A percentile compares a stretch with the other conserved stretches of the same genome.
These are phyloP conservation scores for Camelina hispida DNA, from an alignment of 345 rosid species.

Conservation along the genomic window DNA sequence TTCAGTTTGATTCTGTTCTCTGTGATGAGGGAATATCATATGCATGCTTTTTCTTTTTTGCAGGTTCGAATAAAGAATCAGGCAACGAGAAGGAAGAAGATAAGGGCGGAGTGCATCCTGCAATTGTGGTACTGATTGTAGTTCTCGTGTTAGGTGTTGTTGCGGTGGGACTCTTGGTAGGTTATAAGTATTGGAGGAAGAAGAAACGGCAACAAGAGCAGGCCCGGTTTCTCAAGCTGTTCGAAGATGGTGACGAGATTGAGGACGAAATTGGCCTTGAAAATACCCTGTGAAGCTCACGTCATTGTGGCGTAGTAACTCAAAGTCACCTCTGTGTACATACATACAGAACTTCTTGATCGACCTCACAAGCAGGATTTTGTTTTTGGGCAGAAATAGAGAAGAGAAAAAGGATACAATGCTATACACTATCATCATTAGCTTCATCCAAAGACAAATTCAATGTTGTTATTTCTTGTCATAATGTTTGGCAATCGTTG, in stretches of 20 bases:
- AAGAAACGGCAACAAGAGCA: slow-evolving; percentile 85
- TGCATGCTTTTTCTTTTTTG: not conserved
- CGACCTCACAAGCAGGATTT: not conserved
- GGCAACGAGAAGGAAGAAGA: slow-evolving; percentile 30
- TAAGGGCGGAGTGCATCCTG: slow-evolving; percentile 50
- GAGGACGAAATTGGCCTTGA: slow-evolving; percentile 84
- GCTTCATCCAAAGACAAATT: not conserved
- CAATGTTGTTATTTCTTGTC: not conserved
- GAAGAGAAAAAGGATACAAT: slow-evolving; percentile 15
- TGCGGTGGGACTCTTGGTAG: slow-evolving; percentile 47
- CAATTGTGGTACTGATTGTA: slow-evolving; percentile 52
- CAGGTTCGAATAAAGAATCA: slow-evolving; percentile 48
- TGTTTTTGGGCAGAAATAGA: slow-evolving; percentile 25
- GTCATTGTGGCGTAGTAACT: not conserved
- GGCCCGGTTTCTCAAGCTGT: slow-evolving; percentile 82
- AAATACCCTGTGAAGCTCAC: slow-evolving; percentile 37
- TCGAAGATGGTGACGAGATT: slow-evolving; percentile 87
- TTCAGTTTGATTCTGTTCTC: not conserved
- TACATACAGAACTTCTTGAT: slow-evolving; percentile 23
- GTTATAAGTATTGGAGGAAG: slow-evolving; percentile 67
- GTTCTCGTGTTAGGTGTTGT: slow-evolving; percentile 47
- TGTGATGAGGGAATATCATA: slow-evolving; percentile 1
- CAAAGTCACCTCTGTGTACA: slow-evolving; percentile 27
- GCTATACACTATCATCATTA: slow-evolving; percentile 4
- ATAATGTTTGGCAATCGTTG: not conserved